Evolutionary conservation across 768 basidiomycete species (phyloP).

Genomic region (Crucibulum laeve): DNA sequence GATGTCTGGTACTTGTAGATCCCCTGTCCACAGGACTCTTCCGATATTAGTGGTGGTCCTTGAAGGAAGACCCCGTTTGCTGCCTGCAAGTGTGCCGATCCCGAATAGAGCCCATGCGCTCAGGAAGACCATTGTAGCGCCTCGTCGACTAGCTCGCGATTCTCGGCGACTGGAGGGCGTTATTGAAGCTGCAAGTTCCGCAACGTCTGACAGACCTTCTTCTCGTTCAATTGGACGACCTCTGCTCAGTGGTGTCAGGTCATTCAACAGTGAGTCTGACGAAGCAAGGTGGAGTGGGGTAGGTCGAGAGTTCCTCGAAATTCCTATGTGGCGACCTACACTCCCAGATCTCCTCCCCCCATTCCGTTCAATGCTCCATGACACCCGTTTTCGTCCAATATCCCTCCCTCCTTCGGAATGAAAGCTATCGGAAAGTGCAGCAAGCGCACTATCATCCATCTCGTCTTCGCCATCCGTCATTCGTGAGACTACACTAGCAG

Average conservation of each 20-base stretch:
- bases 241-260: slow-evolving; percentile 12
- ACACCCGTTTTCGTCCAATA: slow-evolving; percentile 46
- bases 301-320: slow-evolving; percentile 26
- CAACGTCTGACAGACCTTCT: slow-evolving; percentile 17
- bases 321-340: slow-evolving; percentile 31
- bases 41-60: slow-evolving; percentile 35
- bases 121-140: slow-evolving; percentile 80
- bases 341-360: slow-evolving; percentile 39
- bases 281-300: slow-evolving; percentile 28
- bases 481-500: slow-evolving; percentile 7
- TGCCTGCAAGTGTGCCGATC: slow-evolving; percentile 45
- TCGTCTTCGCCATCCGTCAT: slow-evolving; percentile 31
- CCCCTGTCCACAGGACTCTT: slow-evolving; percentile 35
- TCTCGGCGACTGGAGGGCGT: slow-evolving; percentile 25
- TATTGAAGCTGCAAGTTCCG: slow-evolving; percentile 12
- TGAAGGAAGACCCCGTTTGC: slow-evolving; percentile 18
- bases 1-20: slow-evolving; percentile 6
- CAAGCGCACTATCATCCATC: slow-evolving; percentile 43
- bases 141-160: slow-evolving; percentile 65
- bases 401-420: slow-evolving; percentile 64
- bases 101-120: slow-evolving; percentile 74
- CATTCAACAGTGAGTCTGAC: slow-evolving; percentile 16
- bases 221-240: slow-evolving; percentile 43
- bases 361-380: slow-evolving; percentile 63
- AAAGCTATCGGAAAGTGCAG: slow-evolving; percentile 68